Percentiles rank a stretch among this genome's conserved stretches.
phyloP scores from a whole-genome alignment of 371 early-diverging fungal genomes.

The Mucor velutinosus region DNA sequence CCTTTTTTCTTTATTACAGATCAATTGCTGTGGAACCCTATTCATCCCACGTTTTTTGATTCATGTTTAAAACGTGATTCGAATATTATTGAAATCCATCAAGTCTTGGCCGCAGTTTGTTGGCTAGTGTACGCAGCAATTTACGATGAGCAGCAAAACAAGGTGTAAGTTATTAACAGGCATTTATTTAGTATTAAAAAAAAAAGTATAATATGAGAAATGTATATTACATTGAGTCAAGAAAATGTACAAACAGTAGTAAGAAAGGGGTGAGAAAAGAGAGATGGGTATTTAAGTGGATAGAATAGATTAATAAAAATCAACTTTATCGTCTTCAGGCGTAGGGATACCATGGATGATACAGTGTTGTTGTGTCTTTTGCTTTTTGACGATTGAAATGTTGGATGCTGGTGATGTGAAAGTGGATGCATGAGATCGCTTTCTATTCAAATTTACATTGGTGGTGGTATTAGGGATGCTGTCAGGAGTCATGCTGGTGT shows the following conservation, averaged over 20 bases:
- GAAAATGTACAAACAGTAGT: background rate
- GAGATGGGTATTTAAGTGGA: constrained; percentile 6
- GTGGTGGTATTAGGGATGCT: background rate
- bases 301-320: constrained; percentile 12
- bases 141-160: background rate
- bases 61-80: background rate
- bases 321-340: constrained; percentile 31
- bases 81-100: background rate
- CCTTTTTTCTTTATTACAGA: background rate
- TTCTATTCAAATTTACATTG: constrained; percentile 8
- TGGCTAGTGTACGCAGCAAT: background rate
- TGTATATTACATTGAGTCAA: constrained; percentile 3
- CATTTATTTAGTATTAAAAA: constrained; percentile 1
- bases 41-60: background rate
- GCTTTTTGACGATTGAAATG: constrained; percentile 15
- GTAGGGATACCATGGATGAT: constrained; percentile 26
- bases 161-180: background rate
- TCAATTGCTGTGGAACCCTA: background rate
- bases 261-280: background rate
- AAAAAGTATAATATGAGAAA: background rate
- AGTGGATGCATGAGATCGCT: constrained; percentile 1
- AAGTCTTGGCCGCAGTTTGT: background rate
- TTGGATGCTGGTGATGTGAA: background rate
- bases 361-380: background rate
- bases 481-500: background rate